phyloP scores from a whole-genome alignment of 768 basidiomycete species.

The Hemileccinum impolitum region DNA sequence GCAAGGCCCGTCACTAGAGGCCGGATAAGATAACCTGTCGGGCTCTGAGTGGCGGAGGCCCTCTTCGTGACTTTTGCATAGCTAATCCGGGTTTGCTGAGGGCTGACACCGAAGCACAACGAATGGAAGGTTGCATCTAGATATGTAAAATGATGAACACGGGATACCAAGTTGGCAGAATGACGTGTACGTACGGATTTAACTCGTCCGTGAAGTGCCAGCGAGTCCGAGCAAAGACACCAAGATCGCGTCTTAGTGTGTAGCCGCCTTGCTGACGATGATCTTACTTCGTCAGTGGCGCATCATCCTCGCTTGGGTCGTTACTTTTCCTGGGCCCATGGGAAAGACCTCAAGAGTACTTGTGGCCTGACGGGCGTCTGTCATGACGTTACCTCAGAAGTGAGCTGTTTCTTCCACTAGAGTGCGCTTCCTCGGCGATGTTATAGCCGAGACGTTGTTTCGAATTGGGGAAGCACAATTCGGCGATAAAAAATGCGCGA shows the following conservation, averaged over 20 bases:
- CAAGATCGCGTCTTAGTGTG: background rate
- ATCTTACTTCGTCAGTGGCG: constrained; percentile 13
- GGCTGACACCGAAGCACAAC: background rate
- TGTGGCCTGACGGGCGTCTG: background rate
- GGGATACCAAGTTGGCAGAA: background rate
- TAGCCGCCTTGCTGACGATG: constrained; percentile 8
- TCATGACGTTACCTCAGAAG: background rate
- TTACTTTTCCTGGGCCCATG: background rate
- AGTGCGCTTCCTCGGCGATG: background rate
- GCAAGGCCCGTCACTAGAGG: background rate
- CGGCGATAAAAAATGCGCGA: constrained; percentile 12
- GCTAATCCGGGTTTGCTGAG: background rate
- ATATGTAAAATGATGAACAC: background rate
- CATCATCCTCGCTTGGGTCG: constrained; percentile 12
- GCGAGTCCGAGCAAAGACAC: background rate
- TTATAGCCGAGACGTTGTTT: background rate
- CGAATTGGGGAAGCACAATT: background rate
- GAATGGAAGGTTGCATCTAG: background rate
- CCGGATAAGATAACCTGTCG: no score
- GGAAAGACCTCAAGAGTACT: background rate
- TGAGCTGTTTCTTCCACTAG: background rate
- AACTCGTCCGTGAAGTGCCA: background rate
- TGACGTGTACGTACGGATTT: background rate
- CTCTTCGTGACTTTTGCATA: background rate
- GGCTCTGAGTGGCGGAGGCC: background rate